These are phyloP conservation scores for Zostera marina DNA, from an alignment of 116 monocot genomes.

Conservation along the genomic window DNA sequence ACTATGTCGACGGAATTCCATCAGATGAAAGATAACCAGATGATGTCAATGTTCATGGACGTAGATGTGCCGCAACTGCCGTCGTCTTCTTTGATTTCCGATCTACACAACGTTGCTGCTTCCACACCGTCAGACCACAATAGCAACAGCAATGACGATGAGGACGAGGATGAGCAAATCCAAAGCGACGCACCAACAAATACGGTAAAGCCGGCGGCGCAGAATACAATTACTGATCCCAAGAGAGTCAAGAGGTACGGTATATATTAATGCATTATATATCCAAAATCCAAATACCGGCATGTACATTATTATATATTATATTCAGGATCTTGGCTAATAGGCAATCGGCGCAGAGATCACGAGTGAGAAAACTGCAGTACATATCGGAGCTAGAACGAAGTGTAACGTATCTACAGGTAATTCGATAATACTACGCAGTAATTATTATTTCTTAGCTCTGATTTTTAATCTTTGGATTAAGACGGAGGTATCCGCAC, in stretches of 20 bases:
- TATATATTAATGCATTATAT: not conserved
- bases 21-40: constrained; percentile 43
- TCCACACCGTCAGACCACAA: constrained; percentile 11
- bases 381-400: constrained; percentile 84
- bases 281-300: no score
- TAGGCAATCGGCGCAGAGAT: constrained; percentile 82
- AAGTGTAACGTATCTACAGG: constrained; percentile 60
- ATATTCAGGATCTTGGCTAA: constrained; percentile 59
- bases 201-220: not conserved
- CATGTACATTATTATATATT: not conserved
- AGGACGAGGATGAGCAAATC: constrained; percentile 14
- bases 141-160: constrained; percentile 17
- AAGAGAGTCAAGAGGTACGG: constrained; percentile 91
- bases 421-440: no score
- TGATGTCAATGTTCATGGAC: constrained; percentile 58
- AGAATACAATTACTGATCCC: constrained; percentile 21
- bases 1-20: constrained; percentile 22
- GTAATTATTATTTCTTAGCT: no score
- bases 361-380: constrained; percentile 75
- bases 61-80: constrained; percentile 10
- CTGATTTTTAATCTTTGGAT: no score
- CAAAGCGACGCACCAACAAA: constrained; percentile 5
- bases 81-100: not conserved
- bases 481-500: constrained; percentile 77
- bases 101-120: no score